Conservation (phyloP, 2,329 filamentous ascomycete genomes). For the Hypocreales sp. region DNA sequence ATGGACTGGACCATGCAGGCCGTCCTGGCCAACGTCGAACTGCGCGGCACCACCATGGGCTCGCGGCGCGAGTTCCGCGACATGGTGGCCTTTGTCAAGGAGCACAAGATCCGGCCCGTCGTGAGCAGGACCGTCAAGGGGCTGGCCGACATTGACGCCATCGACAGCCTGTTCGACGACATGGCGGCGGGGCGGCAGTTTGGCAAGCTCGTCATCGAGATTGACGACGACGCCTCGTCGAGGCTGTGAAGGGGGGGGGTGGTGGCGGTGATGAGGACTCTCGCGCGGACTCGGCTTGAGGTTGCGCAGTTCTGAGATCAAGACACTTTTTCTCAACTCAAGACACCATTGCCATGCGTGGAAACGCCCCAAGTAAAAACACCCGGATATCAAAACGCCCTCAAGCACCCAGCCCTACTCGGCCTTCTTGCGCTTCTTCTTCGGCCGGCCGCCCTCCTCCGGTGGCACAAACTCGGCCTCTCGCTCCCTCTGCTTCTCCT, state of each 20-base stretch:
- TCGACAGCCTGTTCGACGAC: conserved; percentile 71
- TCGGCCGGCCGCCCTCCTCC: conserved; percentile 52
- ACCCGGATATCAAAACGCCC: conserved; percentile 5
- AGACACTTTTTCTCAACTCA: too few relatives aligned
- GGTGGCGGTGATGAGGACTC: too few relatives aligned
- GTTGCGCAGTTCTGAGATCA: too few relatives aligned
- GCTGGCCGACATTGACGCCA: conserved; percentile 59
- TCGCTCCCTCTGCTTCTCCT: conserved; percentile 72
- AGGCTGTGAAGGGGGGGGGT: conserved; percentile 20
- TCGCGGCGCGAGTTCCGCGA: conserved; percentile 79
- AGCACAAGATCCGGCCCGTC: conserved; percentile 59
- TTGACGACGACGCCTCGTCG: conserved; percentile 24
- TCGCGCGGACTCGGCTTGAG: too few relatives aligned
- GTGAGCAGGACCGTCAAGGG: conserved; percentile 62
- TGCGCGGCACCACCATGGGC: conserved; percentile 81
- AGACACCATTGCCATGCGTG: too few relatives aligned
- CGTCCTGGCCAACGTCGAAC: conserved; percentile 74
- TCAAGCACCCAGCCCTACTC: neutral
- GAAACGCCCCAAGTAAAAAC: conserved; percentile 4
- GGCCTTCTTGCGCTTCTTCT: conserved; percentile 47
- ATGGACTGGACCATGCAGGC: conserved; percentile 80
- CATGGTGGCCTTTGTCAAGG: conserved; percentile 70
- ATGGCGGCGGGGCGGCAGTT: conserved; percentile 81
- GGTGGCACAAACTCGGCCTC: conserved; percentile 80
- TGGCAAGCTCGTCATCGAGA: conserved; percentile 77